A percentile compares a stretch with the other conserved stretches of the same genome.
Evolutionary conservation across 202 grass and related monocot species (phyloP).

Genomic region (Schoenoplectus triqueter): DNA sequence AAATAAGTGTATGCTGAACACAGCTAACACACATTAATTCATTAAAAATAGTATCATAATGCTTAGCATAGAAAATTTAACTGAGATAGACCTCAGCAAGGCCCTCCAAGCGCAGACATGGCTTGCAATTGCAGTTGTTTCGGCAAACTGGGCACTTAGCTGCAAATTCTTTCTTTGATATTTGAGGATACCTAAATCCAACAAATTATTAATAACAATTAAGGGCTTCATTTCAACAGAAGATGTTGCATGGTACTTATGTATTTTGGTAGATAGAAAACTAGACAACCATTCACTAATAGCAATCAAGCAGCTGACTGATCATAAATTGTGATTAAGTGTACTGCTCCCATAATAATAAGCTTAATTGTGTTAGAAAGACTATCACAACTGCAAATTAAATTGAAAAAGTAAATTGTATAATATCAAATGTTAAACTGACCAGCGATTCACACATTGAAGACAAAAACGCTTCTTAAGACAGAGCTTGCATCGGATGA

Average conservation of each 20-base stretch:
- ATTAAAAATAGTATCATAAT: constrained; percentile 10
- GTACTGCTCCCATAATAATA: background rate
- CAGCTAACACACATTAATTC: background rate
- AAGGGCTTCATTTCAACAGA: background rate
- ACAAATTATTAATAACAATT: constrained; percentile 4
- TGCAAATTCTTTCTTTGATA: constrained; percentile 63
- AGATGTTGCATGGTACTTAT: background rate
- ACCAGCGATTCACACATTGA: constrained; percentile 68
- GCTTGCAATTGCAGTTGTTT: constrained; percentile 87
- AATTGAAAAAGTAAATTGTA: background rate
- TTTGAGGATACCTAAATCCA: constrained; percentile 69
- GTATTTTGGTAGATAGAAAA: background rate
- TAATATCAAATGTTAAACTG: constrained; percentile 4
- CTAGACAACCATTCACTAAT: background rate
- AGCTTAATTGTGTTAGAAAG: background rate
- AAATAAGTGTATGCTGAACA: constrained; percentile 3
- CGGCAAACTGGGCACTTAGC: constrained; percentile 64
- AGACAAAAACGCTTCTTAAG: constrained; percentile 57
- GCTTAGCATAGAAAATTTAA: constrained; percentile 14
- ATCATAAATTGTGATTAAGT: constrained; percentile 8
- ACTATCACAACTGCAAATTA: constrained; percentile 7
- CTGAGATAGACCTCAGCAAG: constrained; percentile 50
- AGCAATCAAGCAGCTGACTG: background rate
- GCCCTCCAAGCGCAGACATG: constrained; percentile 62
- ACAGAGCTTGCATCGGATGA: constrained; percentile 62